Evolutionary conservation across 2,329 filamentous ascomycete species (phyloP), one percentile per base, ranked within the genome.

Genomic region (Ascocoryne sarcoides): DNA sequence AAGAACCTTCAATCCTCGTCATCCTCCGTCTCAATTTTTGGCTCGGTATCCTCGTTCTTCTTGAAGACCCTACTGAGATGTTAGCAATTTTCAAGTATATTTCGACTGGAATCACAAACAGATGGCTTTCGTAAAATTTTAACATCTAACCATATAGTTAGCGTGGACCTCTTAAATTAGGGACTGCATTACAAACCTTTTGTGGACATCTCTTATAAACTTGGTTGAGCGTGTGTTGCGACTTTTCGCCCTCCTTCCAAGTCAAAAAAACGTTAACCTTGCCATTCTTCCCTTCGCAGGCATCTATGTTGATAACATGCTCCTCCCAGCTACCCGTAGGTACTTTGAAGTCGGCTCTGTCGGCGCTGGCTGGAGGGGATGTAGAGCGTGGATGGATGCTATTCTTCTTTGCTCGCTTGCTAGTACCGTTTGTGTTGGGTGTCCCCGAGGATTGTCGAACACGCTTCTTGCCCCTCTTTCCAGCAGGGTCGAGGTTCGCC

Each of bases 151-250:
- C 18, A 30, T 4, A 12, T 29, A 36, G 52, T 42, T 50, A 46
- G 29, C 17, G 9, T 10, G 15, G 16, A 5, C 14, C 19, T 31
- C 28, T 17, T 10, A 30, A 18, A 10, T 28, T 15, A 35, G 10
- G 14, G 3, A 34, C 30, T 19, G 16, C 1, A 4, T 10, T 19
- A 40, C 64, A 41, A 59, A 82, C 82, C 71, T 81, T 84, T 56
- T 90, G 84, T 0, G 85, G 85, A 50, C 83, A 88, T 51, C 86
- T 80, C 54, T 78, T 72, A 53, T 89, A 84, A 5, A 88, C 71
- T 10, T 79, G 70, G 15, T 68, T 60, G 12, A 84, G 76, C 8
- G 76, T 70, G 53, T 90, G 84, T 55, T 84, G 79, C 1, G 82
- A 84, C 65, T 86, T 88, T 35, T 75, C 68, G 7, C 77, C 78